Evolutionary conservation across 129 eudicot genomes (phyloP), one percentile per base, ranked within the genome.

Genomic region (Ambrosia trifida): DNA sequence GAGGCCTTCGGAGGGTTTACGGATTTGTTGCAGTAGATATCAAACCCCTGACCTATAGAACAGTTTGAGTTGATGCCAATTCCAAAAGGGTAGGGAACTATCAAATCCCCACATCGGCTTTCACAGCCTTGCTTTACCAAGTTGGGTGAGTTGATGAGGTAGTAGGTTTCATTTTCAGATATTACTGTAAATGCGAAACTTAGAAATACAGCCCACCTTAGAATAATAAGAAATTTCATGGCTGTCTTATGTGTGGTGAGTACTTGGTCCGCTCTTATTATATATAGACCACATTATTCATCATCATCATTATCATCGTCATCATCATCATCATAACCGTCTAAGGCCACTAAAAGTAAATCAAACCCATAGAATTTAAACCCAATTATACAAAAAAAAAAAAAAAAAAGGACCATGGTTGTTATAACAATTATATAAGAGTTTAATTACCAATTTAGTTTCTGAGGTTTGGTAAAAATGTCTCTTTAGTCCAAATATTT

Each of bases 71-170:
- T 50, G 31, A n/a, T 4, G 1, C 83, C 83, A 6, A 83, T 43
- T 1, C 88, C 85, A 18, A 76, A 72, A 30, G 84, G 84, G 57
- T 81, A 78, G 5, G 86, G 83, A 8, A 81, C 70, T 2, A 64
- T 74, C 13, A 81, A 14, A 35, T 79, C 45, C 0, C 68, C 69
- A 12, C 76, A 74, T 53, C 13, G 20, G 67, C 11, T 62, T 4
- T 52, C 18, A 28, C 72, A 74, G 19, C 73, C 79, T 10, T 78
- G 81, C 38, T 73, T 79, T 4, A 59, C 51, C 2, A 72, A 3
- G 60, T 31, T 76, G 41, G 5, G 57, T 4, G 68, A 16, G 41
- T 56, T 31, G 3, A 12, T 33, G 28, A 62, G 77, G 38, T 40
- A 60, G 50, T 61, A 49, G 7, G 77, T 16, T 61, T 61, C 70